Percentiles rank a stretch among this genome's conserved stretches.
Conservation (phyloP, 345 rosid species). For the Populus davidiana region DNA sequence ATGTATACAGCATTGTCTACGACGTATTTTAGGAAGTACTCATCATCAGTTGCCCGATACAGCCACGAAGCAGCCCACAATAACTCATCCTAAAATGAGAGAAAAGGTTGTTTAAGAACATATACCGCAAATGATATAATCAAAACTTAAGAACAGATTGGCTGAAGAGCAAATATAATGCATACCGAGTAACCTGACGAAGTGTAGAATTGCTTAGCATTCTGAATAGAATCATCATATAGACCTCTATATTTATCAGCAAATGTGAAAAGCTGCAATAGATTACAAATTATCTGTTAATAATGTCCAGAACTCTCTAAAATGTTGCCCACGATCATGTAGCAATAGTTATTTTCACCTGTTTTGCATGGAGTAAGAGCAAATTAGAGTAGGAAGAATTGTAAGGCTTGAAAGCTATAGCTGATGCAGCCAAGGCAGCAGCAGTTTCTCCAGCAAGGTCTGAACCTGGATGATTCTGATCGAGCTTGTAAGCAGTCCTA, state of each 20-base stretch:
- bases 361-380: conserved; percentile 64
- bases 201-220: conserved; percentile 26
- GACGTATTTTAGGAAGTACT: conserved; percentile 61
- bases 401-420: conserved; percentile 74
- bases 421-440: conserved; percentile 75
- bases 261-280: conserved; percentile 26
- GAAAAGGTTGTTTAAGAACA: not conserved
- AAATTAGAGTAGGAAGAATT: conserved; percentile 68
- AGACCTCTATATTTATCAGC: conserved; percentile 27
- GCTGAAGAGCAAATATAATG: not conserved
- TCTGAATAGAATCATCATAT: conserved; percentile 26
- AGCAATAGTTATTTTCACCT: conserved; percentile 33
- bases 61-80: conserved; percentile 87
- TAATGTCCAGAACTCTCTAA: not conserved
- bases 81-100: conserved; percentile 60
- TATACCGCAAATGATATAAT: not conserved
- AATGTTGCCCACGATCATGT: not conserved
- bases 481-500: conserved; percentile 68
- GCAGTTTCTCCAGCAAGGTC: conserved; percentile 85
- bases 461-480: conserved; percentile 65
- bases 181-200: conserved; percentile 35
- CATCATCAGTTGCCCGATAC: conserved; percentile 58
- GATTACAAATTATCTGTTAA: not conserved
- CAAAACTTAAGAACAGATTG: not conserved
- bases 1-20: conserved; percentile 64